Percentiles rank a stretch among this genome's conserved stretches.
Conservation (phyloP, 805 yeast genomes). For the Sugiyamaella qingdaonensis region DNA sequence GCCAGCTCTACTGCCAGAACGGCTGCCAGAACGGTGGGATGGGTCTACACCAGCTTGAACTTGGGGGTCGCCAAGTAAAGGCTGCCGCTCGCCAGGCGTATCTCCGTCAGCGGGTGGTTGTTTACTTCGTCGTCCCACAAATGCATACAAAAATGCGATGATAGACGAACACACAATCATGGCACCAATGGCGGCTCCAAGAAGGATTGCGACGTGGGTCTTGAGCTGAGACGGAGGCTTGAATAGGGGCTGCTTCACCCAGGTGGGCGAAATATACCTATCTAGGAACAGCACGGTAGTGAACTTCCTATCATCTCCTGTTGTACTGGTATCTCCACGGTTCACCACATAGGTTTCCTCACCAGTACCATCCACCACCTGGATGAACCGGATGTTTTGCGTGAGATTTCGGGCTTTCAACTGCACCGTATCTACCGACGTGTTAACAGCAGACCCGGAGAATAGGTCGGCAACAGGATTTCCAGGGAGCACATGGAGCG, state of each 20-base stretch:
- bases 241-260: slow-evolving; percentile 26
- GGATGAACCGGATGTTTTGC: slow-evolving; percentile 25
- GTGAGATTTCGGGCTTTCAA: slow-evolving; percentile 20
- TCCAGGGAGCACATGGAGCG: slow-evolving; percentile 65
- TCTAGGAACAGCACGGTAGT: slow-evolving; percentile 32
- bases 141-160: slow-evolving; percentile 11
- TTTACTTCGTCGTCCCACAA: slow-evolving; percentile 12
- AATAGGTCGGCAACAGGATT: slow-evolving; percentile 35
- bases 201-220: slow-evolving; percentile 29
- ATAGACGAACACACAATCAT: slow-evolving; percentile 18
- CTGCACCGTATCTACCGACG: slow-evolving; percentile 23
- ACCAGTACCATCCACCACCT: slow-evolving; percentile 22
- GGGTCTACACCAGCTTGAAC: background rate
- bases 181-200: slow-evolving; percentile 30
- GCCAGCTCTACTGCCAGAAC: no score
- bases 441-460: slow-evolving; percentile 22
- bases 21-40: no score
- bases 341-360: slow-evolving; percentile 21
- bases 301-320: slow-evolving; percentile 19
- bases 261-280: slow-evolving; percentile 31
- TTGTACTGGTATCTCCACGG: slow-evolving; percentile 26
- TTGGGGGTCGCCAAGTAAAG: slow-evolving; percentile 9
- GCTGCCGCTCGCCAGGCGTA: slow-evolving; percentile 10
- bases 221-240: slow-evolving; percentile 29
- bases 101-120: background rate